These are phyloP conservation scores for Psilocybe mexicana DNA, from an alignment of 1,284 basidiomycete species.

Conservation along the genomic window DNA sequence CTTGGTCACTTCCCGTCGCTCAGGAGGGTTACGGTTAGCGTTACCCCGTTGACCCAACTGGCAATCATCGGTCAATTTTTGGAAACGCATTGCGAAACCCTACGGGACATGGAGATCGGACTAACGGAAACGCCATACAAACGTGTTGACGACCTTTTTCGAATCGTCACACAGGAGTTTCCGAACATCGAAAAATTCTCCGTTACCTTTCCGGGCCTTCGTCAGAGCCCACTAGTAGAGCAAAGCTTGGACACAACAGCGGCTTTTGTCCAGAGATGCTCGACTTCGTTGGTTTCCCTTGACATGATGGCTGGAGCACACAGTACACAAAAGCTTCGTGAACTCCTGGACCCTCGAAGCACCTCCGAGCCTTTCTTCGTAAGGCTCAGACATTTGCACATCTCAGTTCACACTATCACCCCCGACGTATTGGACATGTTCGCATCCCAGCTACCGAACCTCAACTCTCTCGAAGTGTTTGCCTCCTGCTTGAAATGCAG, in stretches of 20 bases:
- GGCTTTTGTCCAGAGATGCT: not conserved
- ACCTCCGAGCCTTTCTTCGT: not conserved
- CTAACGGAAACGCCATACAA: not conserved
- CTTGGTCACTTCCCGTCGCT: not conserved
- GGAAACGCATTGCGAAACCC: not conserved
- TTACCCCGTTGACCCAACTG: not conserved
- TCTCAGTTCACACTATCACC: not conserved
- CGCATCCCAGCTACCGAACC: not conserved
- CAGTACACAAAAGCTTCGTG: not conserved
- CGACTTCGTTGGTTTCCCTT: not conserved
- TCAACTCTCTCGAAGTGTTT: not conserved
- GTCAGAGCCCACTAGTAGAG: not conserved
- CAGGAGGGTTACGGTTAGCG: not conserved
- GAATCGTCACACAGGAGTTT: not conserved
- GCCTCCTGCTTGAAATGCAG: not conserved
- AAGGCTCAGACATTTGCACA: not conserved
- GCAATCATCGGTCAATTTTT: not conserved
- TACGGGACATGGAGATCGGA: not conserved
- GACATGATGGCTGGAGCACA: not conserved
- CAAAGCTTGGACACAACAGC: not conserved
- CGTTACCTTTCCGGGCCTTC: not conserved
- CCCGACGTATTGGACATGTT: not conserved
- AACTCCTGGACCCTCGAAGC: not conserved
- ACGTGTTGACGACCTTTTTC: not conserved
- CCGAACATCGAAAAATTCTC: not conserved